Conservation (phyloP, 2,329 filamentous ascomycete genomes). For the Ophiostoma quercus region DNA sequence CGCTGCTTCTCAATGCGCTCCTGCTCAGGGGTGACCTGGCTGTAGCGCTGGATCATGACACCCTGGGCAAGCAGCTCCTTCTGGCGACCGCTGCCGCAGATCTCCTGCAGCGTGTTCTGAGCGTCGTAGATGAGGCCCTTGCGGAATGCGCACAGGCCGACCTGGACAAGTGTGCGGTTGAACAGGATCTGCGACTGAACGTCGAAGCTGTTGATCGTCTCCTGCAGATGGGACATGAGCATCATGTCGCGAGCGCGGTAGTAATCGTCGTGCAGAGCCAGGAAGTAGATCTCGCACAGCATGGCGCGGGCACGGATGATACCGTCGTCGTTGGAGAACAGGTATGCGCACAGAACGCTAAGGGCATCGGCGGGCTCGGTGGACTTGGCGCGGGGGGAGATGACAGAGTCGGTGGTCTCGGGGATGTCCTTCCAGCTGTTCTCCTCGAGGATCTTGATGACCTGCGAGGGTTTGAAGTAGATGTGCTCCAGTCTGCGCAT, state of each 20-base stretch:
- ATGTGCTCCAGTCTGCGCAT: slow-evolving; percentile 94
- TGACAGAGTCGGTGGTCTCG: slow-evolving; percentile 63
- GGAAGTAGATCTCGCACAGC: slow-evolving; percentile 98
- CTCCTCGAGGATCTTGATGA: slow-evolving; percentile 89
- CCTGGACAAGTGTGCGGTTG: slow-evolving; percentile 96
- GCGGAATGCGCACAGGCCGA: slow-evolving; percentile 96
- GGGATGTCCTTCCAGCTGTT: slow-evolving; percentile 84
- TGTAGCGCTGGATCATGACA: slow-evolving; percentile 96
- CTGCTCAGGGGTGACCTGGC: slow-evolving; percentile 93
- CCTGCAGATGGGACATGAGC: slow-evolving; percentile 98
- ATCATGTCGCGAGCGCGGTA: slow-evolving; percentile 98
- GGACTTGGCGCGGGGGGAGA: slow-evolving; percentile 67
- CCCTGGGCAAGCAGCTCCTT: slow-evolving; percentile 97
- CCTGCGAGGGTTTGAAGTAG: slow-evolving; percentile 97
- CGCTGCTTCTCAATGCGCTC: slow-evolving; percentile 95
- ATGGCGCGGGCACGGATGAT: slow-evolving; percentile 95
- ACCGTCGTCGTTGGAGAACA: slow-evolving; percentile 89
- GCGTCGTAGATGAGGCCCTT: slow-evolving; percentile 95
- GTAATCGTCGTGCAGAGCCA: slow-evolving; percentile 95
- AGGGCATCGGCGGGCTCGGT: slow-evolving; percentile 71
- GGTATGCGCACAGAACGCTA: slow-evolving; percentile 84
- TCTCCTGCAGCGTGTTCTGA: slow-evolving; percentile 95
- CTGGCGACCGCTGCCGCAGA: slow-evolving; percentile 93
- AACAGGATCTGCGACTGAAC: slow-evolving; percentile 96
- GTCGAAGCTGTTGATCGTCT: slow-evolving; percentile 94